Conservation (phyloP, 768 basidiomycete species). For the Leccinum imitatum region DNA sequence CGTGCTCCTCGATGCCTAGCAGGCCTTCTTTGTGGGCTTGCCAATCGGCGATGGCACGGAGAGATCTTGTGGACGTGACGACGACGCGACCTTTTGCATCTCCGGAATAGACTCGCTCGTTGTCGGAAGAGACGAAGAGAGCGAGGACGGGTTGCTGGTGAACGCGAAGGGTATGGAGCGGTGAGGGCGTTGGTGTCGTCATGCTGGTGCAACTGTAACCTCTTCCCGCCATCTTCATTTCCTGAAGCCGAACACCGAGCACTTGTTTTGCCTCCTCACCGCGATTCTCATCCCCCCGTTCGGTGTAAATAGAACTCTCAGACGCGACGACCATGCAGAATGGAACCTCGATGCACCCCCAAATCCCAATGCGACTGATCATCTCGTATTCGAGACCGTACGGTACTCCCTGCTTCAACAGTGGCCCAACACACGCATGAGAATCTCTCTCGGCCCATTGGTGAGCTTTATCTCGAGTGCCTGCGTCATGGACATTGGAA, state of each 20-base stretch:
- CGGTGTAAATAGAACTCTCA: neutral
- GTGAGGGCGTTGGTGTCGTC: conserved; percentile 45
- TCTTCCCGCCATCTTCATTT: too few species aligned
- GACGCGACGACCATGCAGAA: neutral
- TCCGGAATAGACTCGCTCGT: conserved; percentile 83
- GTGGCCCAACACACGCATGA: too few species aligned
- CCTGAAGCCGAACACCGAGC: too few species aligned
- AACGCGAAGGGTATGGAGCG: conserved; percentile 71
- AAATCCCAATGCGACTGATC: conserved; percentile 26
- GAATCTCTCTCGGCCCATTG: too few species aligned
- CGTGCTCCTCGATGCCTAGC: conserved; percentile 77
- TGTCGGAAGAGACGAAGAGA: conserved; percentile 65
- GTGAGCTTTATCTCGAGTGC: neutral
- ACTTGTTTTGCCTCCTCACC: neutral
- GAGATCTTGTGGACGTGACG: conserved; percentile 69
- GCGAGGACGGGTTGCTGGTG: conserved; percentile 65
- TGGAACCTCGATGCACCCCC: conserved; percentile 12
- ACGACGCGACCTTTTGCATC: conserved; percentile 78
- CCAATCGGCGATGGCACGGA: conserved; percentile 78
- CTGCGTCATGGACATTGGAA: neutral
- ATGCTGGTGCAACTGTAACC: neutral
- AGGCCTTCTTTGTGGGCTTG: conserved; percentile 75
- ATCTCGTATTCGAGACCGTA: conserved; percentile 26
- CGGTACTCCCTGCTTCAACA: conserved; percentile 35
- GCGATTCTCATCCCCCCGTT: neutral